Percentiles rank a stretch among this genome's conserved stretches.
phyloP scores from a whole-genome alignment of 2,329 filamentous ascomycete genomes.

The Dothidotthia symphoricarpi region DNA sequence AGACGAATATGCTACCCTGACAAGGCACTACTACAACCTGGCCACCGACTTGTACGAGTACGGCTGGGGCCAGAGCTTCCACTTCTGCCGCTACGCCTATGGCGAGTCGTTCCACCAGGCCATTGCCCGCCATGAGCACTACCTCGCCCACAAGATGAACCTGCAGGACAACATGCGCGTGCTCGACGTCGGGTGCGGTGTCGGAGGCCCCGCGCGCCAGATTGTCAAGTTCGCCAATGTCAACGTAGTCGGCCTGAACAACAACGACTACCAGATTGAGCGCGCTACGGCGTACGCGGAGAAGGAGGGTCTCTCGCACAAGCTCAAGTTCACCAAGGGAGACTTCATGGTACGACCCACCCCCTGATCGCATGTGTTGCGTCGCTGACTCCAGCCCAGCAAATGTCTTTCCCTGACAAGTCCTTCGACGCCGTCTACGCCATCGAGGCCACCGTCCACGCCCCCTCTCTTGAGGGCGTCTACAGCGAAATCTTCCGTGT shows the following conservation, averaged over 20 bases:
- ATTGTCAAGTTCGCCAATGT: constrained; percentile 93
- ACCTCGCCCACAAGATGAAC: constrained; percentile 85
- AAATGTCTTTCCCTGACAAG: constrained; percentile 94
- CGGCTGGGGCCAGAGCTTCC: constrained; percentile 93
- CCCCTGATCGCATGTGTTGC: not conserved
- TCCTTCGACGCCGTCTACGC: constrained; percentile 93
- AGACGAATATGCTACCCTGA: constrained; percentile 88
- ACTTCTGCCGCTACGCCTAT: constrained; percentile 90
- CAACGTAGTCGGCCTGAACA: constrained; percentile 91
- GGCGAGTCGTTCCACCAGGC: constrained; percentile 87
- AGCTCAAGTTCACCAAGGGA: constrained; percentile 86
- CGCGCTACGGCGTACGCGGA: constrained; percentile 82
- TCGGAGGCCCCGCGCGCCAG: constrained; percentile 90
- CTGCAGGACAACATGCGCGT: constrained; percentile 86
- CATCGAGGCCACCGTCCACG: constrained; percentile 95
- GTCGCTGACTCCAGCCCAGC: constrained; percentile 48
- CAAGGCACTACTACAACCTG: constrained; percentile 95
- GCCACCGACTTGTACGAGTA: constrained; percentile 97
- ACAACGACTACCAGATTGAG: constrained; percentile 99
- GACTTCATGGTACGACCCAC: constrained; percentile 75
- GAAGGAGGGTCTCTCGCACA: constrained; percentile 75
- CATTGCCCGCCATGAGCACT: constrained; percentile 96
- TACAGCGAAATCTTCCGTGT: constrained; percentile 95
- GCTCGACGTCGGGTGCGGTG: constrained; percentile 93
- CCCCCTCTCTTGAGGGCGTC: constrained; percentile 83